Percentiles rank a stretch among this genome's conserved stretches.
These are phyloP conservation scores for Hordeum pubiflorum DNA, from an alignment of 202 grass and related monocot species.

Conservation along the genomic window DNA sequence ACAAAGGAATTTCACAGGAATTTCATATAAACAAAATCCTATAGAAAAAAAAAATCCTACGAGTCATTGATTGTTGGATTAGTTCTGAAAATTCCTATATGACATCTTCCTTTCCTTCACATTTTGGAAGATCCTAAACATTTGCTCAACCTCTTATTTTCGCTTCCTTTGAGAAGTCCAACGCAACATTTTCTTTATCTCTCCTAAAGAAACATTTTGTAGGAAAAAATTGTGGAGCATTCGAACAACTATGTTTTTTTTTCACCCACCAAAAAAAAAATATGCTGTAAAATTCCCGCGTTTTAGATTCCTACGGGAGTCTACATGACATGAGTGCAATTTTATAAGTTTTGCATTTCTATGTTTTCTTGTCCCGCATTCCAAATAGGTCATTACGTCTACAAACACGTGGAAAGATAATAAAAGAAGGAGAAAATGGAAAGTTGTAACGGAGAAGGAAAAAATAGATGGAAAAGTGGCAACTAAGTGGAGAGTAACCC, in stretches of 20 bases:
- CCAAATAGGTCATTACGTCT: background rate
- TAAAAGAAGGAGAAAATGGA: background rate
- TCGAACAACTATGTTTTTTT: no score
- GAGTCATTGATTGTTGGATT: no score
- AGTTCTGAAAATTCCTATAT: background rate
- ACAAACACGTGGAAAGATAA: background rate
- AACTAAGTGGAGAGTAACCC: conserved; percentile 27
- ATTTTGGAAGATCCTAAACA: background rate
- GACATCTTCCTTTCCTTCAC: background rate
- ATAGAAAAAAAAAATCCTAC: no score
- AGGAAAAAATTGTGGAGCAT: no score
- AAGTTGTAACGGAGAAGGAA: background rate
- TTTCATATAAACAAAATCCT: no score
- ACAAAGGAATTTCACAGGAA: no score
- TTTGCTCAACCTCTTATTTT: background rate
- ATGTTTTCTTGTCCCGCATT: no score
- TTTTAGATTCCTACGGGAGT: no score
- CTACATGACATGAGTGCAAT: no score
- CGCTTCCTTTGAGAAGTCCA: background rate
- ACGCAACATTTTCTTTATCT: background rate
- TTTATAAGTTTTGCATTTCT: no score
- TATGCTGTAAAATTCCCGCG: no score
- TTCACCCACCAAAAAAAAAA: no score
- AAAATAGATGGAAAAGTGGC: conserved; percentile 1
- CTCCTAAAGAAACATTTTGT: background rate